Evolutionary conservation across 371 early-diverging fungal species (phyloP).

Genomic region (Dipsacomyces acuminosporus): DNA sequence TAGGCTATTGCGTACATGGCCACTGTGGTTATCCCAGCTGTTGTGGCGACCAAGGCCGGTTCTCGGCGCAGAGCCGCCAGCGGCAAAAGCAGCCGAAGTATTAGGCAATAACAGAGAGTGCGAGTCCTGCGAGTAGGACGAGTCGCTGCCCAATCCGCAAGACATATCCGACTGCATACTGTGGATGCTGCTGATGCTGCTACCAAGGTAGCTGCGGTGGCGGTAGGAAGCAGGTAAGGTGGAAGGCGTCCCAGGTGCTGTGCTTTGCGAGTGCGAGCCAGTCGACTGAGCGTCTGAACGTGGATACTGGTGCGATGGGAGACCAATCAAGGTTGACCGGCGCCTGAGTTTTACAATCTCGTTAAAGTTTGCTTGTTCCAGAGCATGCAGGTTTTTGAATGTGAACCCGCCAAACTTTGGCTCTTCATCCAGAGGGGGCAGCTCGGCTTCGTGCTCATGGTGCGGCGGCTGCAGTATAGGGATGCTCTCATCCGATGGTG

Average conservation of each 20-base stretch:
- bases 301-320: not conserved
- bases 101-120: too few species aligned
- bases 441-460: not conserved
- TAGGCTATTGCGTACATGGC: too few species aligned
- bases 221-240: not conserved
- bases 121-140: too few species aligned
- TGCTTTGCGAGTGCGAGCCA: not conserved
- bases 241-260: too few species aligned
- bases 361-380: conserved; percentile 87
- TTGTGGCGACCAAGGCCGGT: too few species aligned
- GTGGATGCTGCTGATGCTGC: conserved; percentile 3
- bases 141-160: too few species aligned
- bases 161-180: not conserved
- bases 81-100: too few species aligned
- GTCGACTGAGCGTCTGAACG: not conserved
- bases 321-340: conserved; percentile 38
- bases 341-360: conserved; percentile 65
- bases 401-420: conserved; percentile 89
- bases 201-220: not conserved
- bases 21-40: too few species aligned
- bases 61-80: too few species aligned
- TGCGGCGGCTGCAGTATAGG: not conserved
- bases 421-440: conserved; percentile 16
- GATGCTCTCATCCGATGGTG: not conserved
- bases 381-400: conserved; percentile 80